A percentile compares a stretch with the other conserved stretches of the same genome.
Conservation (phyloP, 192 early-diverging fungal genomes). For the Linnemannia zychae region DNA sequence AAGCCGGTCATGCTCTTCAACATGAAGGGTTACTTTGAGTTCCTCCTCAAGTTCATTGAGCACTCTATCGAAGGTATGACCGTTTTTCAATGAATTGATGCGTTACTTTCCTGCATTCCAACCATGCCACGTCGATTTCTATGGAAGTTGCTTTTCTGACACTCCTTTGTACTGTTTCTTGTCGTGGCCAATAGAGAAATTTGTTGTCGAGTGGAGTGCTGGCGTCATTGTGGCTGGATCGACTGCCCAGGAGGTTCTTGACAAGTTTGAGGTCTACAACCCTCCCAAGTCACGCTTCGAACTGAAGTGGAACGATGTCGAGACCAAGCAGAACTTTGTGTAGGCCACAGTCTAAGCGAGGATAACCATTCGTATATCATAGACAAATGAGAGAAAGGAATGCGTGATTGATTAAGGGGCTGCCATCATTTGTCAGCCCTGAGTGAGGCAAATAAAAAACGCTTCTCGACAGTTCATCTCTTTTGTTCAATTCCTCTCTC, state of each 20-base stretch:
- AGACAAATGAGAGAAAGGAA: not conserved
- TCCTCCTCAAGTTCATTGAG: conserved; percentile 75
- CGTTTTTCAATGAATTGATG: not conserved
- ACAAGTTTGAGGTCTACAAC: conserved; percentile 66
- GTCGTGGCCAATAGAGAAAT: conserved; percentile 61
- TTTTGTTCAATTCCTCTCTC: not conserved
- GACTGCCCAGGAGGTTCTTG: conserved; percentile 69
- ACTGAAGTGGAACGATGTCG: conserved; percentile 63
- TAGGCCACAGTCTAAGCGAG: not conserved
- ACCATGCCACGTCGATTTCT: not conserved
- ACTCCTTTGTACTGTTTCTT: not conserved
- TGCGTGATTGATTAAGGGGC: conserved; percentile 6
- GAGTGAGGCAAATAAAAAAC: conserved; percentile 11
- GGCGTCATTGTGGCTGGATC: conserved; percentile 70
- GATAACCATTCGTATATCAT: not conserved
- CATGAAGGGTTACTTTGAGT: conserved; percentile 81
- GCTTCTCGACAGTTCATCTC: not conserved
- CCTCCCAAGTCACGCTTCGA: conserved; percentile 61
- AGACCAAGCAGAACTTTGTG: conserved; percentile 26
- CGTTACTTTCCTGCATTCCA: not conserved
- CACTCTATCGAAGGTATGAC: conserved; percentile 65
- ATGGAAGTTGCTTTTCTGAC: not conserved
- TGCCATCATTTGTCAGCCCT: not conserved
- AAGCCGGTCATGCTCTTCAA: conserved; percentile 89
- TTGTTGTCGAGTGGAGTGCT: conserved; percentile 65